Evolutionary conservation across 1,284 basidiomycete species (phyloP).

Genomic region (Exobasidium cylindrosporum): DNA sequence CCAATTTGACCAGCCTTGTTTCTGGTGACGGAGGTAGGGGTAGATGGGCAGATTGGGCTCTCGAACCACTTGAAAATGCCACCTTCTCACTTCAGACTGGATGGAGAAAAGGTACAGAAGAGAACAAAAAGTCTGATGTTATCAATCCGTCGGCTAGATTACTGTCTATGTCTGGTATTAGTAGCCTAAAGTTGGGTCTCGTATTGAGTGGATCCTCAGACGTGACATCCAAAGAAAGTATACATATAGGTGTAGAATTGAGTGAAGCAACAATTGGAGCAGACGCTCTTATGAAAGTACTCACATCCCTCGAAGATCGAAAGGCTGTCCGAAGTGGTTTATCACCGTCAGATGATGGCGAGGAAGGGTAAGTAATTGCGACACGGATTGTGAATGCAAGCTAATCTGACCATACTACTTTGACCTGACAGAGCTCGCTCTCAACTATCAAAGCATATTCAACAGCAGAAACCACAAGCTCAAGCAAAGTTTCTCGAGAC

Average conservation of each 20-base stretch:
- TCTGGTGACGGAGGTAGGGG: conserved; percentile 18
- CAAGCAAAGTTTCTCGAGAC: conserved; percentile 1
- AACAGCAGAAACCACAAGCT: conserved; percentile 14
- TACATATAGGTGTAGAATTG: conserved; percentile 27
- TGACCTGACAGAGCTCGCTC: conserved; percentile 17
- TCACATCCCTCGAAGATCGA: conserved; percentile 25
- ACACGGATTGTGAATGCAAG: no score
- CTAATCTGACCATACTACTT: no score
- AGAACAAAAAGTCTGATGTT: conserved; percentile 14
- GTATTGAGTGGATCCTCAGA: conserved; percentile 23
- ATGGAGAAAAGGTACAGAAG: conserved; percentile 21
- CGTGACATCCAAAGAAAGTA: conserved; percentile 24
- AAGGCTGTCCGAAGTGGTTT: conserved; percentile 24
- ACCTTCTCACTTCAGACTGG: conserved; percentile 36
- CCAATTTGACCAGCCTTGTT: neutral
- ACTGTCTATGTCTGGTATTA: conserved; percentile 25
- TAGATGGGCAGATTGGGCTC: conserved; percentile 45
- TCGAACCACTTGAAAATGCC: conserved; percentile 34
- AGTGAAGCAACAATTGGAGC: conserved; percentile 28
- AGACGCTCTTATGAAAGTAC: conserved; percentile 27
- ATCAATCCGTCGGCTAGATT: conserved; percentile 19
- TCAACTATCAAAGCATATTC: conserved; percentile 26
- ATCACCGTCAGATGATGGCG: conserved; percentile 16
- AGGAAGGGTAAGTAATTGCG: conserved; percentile 15
- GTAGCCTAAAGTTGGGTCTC: conserved; percentile 27